Evolutionary conservation across 768 basidiomycete genomes (phyloP).

Genomic region (Amanita inopinata): DNA sequence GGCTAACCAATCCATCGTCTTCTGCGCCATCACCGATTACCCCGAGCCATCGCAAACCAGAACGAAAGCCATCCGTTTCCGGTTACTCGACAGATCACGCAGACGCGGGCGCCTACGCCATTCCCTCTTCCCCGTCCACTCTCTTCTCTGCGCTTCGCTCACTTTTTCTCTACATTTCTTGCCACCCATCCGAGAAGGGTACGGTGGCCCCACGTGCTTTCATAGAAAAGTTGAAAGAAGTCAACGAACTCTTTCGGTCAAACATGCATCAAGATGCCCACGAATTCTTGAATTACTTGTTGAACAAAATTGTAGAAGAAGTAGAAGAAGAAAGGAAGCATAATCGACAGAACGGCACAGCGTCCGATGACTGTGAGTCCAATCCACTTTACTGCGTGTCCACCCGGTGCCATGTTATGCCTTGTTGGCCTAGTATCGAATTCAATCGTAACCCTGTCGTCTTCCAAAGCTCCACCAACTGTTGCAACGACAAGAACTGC

Average conservation of each 20-base stretch:
- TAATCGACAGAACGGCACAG: conserved; percentile 15
- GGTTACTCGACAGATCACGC: conserved; percentile 17
- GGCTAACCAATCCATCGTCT: conserved; percentile 11
- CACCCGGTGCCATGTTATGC: conserved; percentile 8
- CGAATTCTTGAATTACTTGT: conserved; percentile 90
- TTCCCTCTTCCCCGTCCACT: conserved; percentile 55
- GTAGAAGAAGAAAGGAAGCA: conserved; percentile 63
- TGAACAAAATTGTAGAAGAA: conserved; percentile 92
- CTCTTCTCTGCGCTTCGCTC: conserved; percentile 90
- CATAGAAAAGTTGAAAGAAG: conserved; percentile 86
- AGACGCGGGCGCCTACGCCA: conserved; percentile 28
- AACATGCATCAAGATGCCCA: conserved; percentile 98
- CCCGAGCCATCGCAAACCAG: conserved; percentile 44
- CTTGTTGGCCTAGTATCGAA: conserved; percentile 53
- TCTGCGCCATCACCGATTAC: conserved; percentile 26
- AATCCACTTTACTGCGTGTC: conserved; percentile 4
- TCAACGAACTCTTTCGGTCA: conserved; percentile 85
- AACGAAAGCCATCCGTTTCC: conserved; percentile 35
- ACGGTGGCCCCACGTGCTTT: conserved; percentile 85
- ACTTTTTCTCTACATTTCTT: conserved; percentile 78
- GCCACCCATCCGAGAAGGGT: conserved; percentile 69
- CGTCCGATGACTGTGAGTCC: conserved; percentile 56
- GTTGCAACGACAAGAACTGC: conserved; percentile 27
- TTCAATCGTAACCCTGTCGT: conserved; percentile 44
- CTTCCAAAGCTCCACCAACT: conserved; percentile 32